Evolutionary conservation across 345 rosid genomes (phyloP), one percentile per base, ranked within the genome.

Genomic region (Geranium brycei): DNA sequence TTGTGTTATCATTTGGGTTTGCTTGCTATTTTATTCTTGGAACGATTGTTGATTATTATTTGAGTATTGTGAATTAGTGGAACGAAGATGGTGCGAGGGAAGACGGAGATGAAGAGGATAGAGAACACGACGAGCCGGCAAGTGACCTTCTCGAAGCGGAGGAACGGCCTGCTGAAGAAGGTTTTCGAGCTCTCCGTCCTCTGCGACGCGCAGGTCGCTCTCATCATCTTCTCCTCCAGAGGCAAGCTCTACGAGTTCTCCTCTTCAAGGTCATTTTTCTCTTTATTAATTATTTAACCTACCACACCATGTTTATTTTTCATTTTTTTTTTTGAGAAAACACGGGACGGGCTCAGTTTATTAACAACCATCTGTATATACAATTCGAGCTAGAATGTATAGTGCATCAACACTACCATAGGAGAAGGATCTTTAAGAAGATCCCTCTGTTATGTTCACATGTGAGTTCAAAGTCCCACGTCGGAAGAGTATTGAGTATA

Each of bases 111-210:
- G 93, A 82, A 78, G 76, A 57, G 89, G 55, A 87, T 87, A 75
- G 93, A 87, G 75, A 87, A 87, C 64, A 85, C 89, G 16, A 75
- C 93, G 67, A 87, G 89, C 76, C 75, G 89, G 76, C 93, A 87
- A 76, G 93, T 87, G 15, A 87, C 93, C 14, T 87, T 87, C 77
- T 87, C 93, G 30, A 87, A 87, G 69, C n/a, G 93, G 57, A 73
- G 93, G 32, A 87, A 82, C 75, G 93, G 93, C 6, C 64, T 87
- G 68, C 73, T 87, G 18, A 87, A 87, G 84, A 87, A 87, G 68
- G 93, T 89, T 15, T 82, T 78, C 69, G 93, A 87, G 81, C 83
- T 87, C 40, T 87, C 93, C 2, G 88, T 87, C 59, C 93, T 87
- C 59, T 87, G 93, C 63, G 93, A 87, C 75, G 89, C 89, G 32